These are phyloP conservation scores for Sclerotinia nivalis DNA, from an alignment of 2,329 filamentous ascomycete genomes.

Conservation along the genomic window DNA sequence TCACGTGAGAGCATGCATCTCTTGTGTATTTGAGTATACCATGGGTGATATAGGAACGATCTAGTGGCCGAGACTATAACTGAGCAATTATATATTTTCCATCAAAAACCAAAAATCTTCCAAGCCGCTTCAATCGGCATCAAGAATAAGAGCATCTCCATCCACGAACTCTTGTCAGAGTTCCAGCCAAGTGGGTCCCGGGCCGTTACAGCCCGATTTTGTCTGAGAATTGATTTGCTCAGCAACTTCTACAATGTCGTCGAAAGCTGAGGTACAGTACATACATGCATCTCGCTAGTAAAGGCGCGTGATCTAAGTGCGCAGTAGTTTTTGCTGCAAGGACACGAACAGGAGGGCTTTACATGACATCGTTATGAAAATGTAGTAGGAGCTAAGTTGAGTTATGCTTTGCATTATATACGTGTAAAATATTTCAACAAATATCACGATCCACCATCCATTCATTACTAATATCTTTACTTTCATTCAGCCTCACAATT, in stretches of 20 bases:
- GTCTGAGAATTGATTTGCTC: background rate
- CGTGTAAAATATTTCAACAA: background rate
- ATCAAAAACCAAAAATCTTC: background rate
- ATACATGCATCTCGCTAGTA: background rate
- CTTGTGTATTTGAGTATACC: background rate
- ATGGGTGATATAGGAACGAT: background rate
- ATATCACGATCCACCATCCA: background rate
- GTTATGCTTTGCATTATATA: background rate
- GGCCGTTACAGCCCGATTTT: background rate
- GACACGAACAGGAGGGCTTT: background rate
- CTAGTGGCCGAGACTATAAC: background rate
- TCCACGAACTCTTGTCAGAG: background rate
- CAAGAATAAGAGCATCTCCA: background rate
- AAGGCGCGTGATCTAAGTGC: background rate
- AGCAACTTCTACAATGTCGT: background rate
- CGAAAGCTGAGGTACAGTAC: background rate
- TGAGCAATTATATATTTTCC: background rate
- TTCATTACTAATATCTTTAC: no score
- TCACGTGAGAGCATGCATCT: background rate
- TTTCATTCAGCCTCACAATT: background rate
- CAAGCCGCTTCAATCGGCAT: background rate
- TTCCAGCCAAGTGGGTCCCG: background rate
- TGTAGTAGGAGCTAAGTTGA: background rate
- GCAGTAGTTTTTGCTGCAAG: background rate
- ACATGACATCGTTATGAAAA: background rate